Base-by-base conservation (phyloP, 169 alveolate genomes). In the Eimeria necatrix region DNA sequence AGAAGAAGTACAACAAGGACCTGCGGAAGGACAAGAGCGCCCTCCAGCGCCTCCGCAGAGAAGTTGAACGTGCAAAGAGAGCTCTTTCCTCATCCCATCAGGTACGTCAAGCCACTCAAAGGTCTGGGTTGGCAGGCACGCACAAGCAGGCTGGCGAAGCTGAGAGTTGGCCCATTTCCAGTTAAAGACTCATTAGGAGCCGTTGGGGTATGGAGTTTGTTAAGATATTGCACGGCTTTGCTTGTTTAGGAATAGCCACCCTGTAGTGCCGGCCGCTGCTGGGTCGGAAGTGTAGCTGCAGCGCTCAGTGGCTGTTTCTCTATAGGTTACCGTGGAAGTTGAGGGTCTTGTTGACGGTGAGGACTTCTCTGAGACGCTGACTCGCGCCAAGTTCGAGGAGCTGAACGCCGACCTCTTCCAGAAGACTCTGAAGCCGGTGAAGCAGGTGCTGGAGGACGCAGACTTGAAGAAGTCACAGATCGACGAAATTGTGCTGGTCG, bases 21-120 rank as follows among this genome's bases (percentile, higher is more conserved):
- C 97, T 99, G 51, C 95, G 98, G 80, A 95, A 96, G 32, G 99
- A 99, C 97, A 98, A 98, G 97, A 97, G 99, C 95, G 99, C 99
- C 24, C 96, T 99, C 85, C 99, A 99, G 97, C 99, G 99, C 98
- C 98, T 99, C 87, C 98, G 99, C 93, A 98, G 99, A 88, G 99
- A 98, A 96, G 99, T 99, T 74, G 99, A 99, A 98, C 98, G 98
- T 83, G 99, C 99, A 14, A 99, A 99, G 98, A 98, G 99, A 83
- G 99, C 98, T 16, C 97, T 99, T 73, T 98, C 99, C 59, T 96
- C 99, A 80, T 98, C 99, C 88, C 99, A 98, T 81, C 96, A 94
- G 94, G 87, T 78, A 4, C 9, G 91, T 32, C 2, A 32, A 32
- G 0, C 41, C 41, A 32, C 41, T 0, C 41, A 32, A 32, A 32